These are phyloP conservation scores for Limtongia smithiae DNA, from an alignment of 805 yeast genomes.

Conservation along the genomic window DNA sequence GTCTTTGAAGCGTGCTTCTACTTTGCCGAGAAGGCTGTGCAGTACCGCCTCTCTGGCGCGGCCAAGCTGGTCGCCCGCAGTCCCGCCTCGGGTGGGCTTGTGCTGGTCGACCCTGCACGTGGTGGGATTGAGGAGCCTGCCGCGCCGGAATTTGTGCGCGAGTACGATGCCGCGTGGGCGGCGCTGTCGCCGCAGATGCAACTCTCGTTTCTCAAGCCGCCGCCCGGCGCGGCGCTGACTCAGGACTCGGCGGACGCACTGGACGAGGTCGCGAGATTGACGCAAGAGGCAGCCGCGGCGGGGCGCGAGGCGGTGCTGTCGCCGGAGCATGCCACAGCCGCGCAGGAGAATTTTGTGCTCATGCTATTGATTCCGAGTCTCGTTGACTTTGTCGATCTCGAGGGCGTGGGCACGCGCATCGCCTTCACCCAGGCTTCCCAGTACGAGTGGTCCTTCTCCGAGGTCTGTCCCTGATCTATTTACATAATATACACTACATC, in stretches of 20 bases:
- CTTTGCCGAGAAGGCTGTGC: conserved; percentile 16
- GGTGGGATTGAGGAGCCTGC: conserved; percentile 13
- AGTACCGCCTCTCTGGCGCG: conserved; percentile 23
- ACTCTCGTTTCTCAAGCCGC: conserved; percentile 22
- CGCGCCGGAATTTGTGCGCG: conserved; percentile 3
- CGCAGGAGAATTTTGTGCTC: conserved; percentile 18
- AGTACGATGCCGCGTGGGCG: conserved; percentile 22
- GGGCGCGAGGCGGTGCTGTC: conserved; percentile 7
- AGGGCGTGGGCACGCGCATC: conserved; percentile 22
- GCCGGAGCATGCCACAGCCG: conserved; percentile 2
- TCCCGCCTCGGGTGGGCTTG: conserved; percentile 1
- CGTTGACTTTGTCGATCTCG: conserved; percentile 21
- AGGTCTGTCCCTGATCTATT: conserved; percentile 16
- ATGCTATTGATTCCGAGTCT: conserved; percentile 16
- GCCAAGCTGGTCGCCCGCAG: conserved; percentile 15
- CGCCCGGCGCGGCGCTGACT: conserved; percentile 20
- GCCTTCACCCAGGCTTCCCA: conserved; percentile 8
- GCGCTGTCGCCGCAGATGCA: conserved; percentile 19
- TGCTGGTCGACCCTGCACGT: conserved; percentile 11
- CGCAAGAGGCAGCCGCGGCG: conserved; percentile 1
- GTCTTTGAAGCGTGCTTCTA: conserved; percentile 27
- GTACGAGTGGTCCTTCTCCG: conserved; percentile 23
- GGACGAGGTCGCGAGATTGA: conserved; percentile 14
- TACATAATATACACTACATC: background rate
- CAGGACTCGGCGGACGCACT: conserved; percentile 11